Conservation (phyloP, 2,329 filamentous ascomycete species). For the Rachicladosporium sp. region DNA sequence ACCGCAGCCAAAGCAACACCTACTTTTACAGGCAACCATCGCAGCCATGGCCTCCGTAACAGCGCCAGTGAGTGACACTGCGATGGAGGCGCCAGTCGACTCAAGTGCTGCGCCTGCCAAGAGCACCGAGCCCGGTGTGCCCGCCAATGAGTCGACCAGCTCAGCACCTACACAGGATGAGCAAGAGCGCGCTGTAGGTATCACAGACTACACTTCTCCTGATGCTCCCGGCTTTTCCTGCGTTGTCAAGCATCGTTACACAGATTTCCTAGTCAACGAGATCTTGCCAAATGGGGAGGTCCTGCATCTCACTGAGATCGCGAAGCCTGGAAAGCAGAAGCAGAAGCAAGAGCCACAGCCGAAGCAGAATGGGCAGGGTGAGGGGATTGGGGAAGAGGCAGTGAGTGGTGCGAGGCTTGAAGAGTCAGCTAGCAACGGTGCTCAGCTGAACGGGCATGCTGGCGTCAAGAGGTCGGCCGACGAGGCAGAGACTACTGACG, state of each 20-base stretch:
- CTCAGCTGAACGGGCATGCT: background rate
- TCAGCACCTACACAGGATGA: conserved; percentile 9
- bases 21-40: too few relatives aligned
- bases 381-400: conserved; percentile 3
- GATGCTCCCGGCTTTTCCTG: conserved; percentile 49
- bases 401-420: conserved; percentile 1
- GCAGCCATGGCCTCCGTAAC: too few relatives aligned
- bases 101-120: background rate
- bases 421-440: conserved; percentile 2
- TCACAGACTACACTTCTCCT: conserved; percentile 49
- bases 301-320: conserved; percentile 51
- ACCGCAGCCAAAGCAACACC: too few relatives aligned
- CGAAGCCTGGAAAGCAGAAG: conserved; percentile 10
- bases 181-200: conserved; percentile 41
- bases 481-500: conserved; percentile 2
- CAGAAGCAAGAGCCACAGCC: conserved; percentile 2
- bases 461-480: conserved; percentile 5
- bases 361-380: background rate
- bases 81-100: background rate
- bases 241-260: conserved; percentile 64
- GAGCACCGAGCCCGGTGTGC: background rate
- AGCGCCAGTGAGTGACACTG: background rate
- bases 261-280: conserved; percentile 87
- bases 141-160: too few relatives aligned
- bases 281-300: conserved; percentile 65